A percentile compares a stretch with the other conserved stretches of the same genome.
Evolutionary conservation across 805 yeast species (phyloP).

Genomic region (Yarrowia sp.): DNA sequence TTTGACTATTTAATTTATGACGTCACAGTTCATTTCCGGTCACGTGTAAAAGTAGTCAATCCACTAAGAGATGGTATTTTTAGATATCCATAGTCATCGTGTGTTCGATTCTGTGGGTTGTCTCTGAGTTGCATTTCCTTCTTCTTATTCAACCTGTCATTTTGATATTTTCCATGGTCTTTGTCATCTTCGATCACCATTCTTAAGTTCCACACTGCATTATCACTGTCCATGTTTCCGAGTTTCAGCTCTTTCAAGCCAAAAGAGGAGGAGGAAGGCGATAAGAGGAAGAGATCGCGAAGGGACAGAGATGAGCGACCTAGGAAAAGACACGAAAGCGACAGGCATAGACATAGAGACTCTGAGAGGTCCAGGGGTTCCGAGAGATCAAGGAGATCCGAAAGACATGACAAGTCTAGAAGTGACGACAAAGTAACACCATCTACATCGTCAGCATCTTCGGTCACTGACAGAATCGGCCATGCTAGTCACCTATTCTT

Average conservation of each 20-base stretch:
- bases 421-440: not conserved
- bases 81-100: too few species aligned
- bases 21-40: too few species aligned
- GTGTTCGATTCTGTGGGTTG: too few species aligned
- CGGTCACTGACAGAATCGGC: constrained; percentile 1
- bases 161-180: not conserved
- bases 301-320: constrained; percentile 12
- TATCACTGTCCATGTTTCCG: constrained; percentile 28
- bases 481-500: constrained; percentile 1
- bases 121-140: too few species aligned
- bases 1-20: too few species aligned
- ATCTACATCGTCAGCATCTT: not conserved
- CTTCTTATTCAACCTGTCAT: not conserved
- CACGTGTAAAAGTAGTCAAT: too few species aligned
- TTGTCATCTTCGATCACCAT: not conserved
- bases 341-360: not conserved
- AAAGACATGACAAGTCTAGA: too few species aligned
- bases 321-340: constrained; percentile 6
- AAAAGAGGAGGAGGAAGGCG: constrained; percentile 13
- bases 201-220: constrained; percentile 4
- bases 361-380: not conserved
- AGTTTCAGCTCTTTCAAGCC: constrained; percentile 30
- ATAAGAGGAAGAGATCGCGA: not conserved
- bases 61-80: too few species aligned
- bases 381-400: not conserved